Base-by-base conservation (phyloP, 192 early-diverging fungal species). In the Phlyctochytrium planicorne region DNA sequence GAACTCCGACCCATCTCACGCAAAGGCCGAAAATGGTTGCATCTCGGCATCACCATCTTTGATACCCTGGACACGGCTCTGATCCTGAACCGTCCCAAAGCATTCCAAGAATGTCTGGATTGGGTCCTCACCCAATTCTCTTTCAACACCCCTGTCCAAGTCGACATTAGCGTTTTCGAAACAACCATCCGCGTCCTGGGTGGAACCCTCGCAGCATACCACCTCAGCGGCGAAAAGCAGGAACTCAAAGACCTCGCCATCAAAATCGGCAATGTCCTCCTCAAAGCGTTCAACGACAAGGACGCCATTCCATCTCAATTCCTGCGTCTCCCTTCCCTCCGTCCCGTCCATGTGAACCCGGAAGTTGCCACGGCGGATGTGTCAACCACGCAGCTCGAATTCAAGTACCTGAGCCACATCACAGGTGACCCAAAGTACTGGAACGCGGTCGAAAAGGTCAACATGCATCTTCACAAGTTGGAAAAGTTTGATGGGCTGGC, bases 141-240 rank as follows among this genome's bases (percentile, higher is more conserved):
- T 47, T 47, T 47, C 40, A 47, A 20, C 30, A 20, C 29, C 30
- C 0, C 0, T 30, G 29, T n/a, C 20, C 17, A 24, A 20, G 23
- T 12, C 27, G 24, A 30, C 16, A 16, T 29, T 16, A 62, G 59
- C 50, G 75, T 94, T 33, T 94, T 95, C 72, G 94, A 97, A 77
- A 91, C 90, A 24, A 91, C 89, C 0, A 94, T 95, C 65, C 82
- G 93, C 23, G 89, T 93, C 10, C 74, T 97, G 3, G 95, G 94
- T 34, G 93, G 93, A 2, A 66, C 95, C 1, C 75, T 97, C 24
- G 85, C 87, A 34, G 90, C 93, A 0, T 91, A 93, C 62, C 52
- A 74, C 80, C 2, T 77, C 78, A 60, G 71, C 80, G 1, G 67
- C 71, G 2, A 94, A 94, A 62, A 79, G 87, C 30, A 84, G 81